phyloP scores from a whole-genome alignment of 805 yeast genomes.

The Hanseniaspora vineae region DNA sequence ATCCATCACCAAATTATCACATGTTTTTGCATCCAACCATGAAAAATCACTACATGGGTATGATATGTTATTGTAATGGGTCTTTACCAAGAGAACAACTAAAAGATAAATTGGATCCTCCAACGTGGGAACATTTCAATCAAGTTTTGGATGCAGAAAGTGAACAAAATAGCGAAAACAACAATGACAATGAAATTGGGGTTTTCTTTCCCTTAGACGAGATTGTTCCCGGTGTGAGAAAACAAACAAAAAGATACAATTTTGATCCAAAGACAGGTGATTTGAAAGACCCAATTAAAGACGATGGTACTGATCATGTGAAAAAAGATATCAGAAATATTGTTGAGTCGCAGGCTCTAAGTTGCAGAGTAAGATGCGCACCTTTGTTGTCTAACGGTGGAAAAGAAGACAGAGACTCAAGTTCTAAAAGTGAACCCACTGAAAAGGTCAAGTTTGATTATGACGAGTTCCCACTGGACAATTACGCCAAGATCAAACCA shows the following conservation, averaged over 20 bases:
- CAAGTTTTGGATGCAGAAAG: conserved; percentile 19
- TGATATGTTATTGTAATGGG: conserved; percentile 91
- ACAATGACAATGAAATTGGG: conserved; percentile 53
- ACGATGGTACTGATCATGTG: background rate
- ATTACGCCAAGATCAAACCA: conserved; percentile 35
- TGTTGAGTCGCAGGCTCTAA: conserved; percentile 76
- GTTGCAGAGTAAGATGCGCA: conserved; percentile 68
- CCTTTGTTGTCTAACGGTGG: conserved; percentile 46
- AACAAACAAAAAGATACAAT: conserved; percentile 45
- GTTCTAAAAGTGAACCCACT: no score
- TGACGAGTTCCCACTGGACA: conserved; percentile 14
- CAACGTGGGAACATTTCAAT: conserved; percentile 7
- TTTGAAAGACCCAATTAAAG: background rate
- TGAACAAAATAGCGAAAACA: conserved; percentile 22
- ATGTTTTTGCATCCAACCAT: conserved; percentile 79
- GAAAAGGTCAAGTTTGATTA: conserved; percentile 24
- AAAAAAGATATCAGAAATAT: conserved; percentile 59
- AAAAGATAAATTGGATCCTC: conserved; percentile 45
- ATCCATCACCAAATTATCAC: conserved; percentile 74
- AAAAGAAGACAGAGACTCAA: no score
- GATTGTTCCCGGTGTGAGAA: conserved; percentile 69
- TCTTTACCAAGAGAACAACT: conserved; percentile 73
- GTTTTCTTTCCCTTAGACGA: conserved; percentile 84
- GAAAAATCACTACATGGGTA: conserved; percentile 71
- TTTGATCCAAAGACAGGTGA: conserved; percentile 23